Evolutionary conservation across 192 early-diverging fungal species (phyloP).

Genomic region (Ramicandelaber brevisporus): DNA sequence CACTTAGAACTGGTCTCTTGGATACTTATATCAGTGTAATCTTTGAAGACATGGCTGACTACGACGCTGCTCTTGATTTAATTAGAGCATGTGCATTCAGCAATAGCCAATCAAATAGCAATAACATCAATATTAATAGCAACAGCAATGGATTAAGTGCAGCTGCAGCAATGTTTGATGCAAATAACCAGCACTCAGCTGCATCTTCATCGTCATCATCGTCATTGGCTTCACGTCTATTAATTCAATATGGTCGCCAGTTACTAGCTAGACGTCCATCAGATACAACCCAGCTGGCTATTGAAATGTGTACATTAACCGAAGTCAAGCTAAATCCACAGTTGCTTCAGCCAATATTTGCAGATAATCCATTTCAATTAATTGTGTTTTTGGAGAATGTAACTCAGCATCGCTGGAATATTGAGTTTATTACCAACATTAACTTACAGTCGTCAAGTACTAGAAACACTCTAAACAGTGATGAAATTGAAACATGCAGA

Average conservation of each 20-base stretch:
- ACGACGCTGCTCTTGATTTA: constrained; percentile 48
- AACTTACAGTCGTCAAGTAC: constrained; percentile 3
- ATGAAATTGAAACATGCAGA: constrained; percentile 33
- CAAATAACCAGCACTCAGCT: background rate
- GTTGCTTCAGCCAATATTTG: constrained; percentile 77
- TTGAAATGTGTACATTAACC: constrained; percentile 19
- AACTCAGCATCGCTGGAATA: constrained; percentile 44
- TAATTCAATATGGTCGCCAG: constrained; percentile 27
- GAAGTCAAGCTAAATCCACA: constrained; percentile 12
- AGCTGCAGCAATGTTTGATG: background rate
- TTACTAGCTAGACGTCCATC: constrained; percentile 23
- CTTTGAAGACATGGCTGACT: constrained; percentile 67
- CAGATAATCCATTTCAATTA: constrained; percentile 52
- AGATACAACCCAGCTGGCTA: constrained; percentile 22
- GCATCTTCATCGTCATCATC: background rate
- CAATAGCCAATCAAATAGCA: constrained; percentile 14
- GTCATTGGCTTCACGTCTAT: constrained; percentile 7
- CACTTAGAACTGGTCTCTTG: constrained; percentile 55
- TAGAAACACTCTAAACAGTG: constrained; percentile 5
- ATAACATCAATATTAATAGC: constrained; percentile 14
- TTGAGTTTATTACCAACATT: constrained; percentile 2
- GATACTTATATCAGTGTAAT: constrained; percentile 70
- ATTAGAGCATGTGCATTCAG: constrained; percentile 19
- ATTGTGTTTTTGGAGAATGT: constrained; percentile 68
- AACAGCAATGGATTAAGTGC: constrained; percentile 10